A percentile compares a stretch with the other conserved stretches of the same genome.
phyloP scores from a whole-genome alignment of 352 stramenopile species.

The Peronosclerospora sorghi region DNA sequence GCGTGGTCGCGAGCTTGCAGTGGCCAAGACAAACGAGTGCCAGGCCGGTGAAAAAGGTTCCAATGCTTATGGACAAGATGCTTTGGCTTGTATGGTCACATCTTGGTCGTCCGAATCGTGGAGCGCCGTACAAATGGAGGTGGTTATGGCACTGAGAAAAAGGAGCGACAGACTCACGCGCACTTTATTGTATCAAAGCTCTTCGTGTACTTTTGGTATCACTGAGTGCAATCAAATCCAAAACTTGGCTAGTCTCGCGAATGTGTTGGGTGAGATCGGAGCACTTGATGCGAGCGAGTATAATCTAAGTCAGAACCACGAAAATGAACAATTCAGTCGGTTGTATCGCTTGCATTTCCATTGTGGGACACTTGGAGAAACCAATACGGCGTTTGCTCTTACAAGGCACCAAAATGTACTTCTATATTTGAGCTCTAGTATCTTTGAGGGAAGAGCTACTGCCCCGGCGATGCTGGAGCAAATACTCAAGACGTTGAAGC shows the following conservation, averaged over 20 bases:
- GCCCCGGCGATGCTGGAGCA: constrained; percentile 30
- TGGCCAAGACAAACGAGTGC: no score
- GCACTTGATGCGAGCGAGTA: constrained; percentile 45
- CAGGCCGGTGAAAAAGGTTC: no score
- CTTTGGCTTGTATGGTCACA: no score
- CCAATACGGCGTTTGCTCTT: constrained; percentile 28
- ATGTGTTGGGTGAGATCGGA: constrained; percentile 58
- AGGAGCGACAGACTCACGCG: no score
- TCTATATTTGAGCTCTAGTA: constrained; percentile 40
- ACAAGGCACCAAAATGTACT: constrained; percentile 56
- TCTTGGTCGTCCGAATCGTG: no score
- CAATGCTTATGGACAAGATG: no score
- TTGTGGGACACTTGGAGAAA: constrained; percentile 42
- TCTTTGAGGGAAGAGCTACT: constrained; percentile 30
- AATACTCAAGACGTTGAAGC: constrained; percentile 36
- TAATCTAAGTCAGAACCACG: constrained; percentile 43
- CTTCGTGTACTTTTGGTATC: constrained; percentile 10
- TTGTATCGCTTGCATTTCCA: constrained; percentile 51
- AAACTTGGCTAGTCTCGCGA: constrained; percentile 27
- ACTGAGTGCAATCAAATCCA: constrained; percentile 1
- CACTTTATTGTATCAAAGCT: constrained; percentile 44
- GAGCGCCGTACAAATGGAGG: no score
- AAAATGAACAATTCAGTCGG: constrained; percentile 34
- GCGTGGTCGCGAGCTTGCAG: no score
- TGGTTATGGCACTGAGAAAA: no score